Conservation (phyloP, 176 grass and related monocot species). For the Guadua angustifolia region DNA sequence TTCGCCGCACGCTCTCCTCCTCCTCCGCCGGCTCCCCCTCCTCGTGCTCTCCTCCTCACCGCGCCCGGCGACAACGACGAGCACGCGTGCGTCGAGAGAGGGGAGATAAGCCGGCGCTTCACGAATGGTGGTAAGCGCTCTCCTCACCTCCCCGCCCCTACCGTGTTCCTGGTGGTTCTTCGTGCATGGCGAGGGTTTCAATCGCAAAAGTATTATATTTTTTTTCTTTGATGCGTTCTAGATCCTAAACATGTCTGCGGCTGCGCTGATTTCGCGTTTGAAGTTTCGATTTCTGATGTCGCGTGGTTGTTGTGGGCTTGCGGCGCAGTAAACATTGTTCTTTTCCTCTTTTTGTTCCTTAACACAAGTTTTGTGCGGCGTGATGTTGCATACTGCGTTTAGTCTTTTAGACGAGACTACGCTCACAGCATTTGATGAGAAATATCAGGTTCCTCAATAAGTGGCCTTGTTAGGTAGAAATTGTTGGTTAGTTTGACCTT, state of each 20-base stretch:
- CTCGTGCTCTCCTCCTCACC: neutral
- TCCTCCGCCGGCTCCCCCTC: neutral
- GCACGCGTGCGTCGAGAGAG: neutral
- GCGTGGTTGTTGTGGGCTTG: neutral
- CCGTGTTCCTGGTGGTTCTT: neutral
- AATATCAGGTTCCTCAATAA: neutral
- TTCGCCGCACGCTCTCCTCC: neutral
- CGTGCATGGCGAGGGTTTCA: neutral
- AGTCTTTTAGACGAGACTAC: neutral
- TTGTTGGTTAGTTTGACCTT: neutral
- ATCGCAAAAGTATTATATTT: neutral
- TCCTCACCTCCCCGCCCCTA: neutral
- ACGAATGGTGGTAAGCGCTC: slow-evolving; percentile 41
- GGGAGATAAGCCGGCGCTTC: neutral
- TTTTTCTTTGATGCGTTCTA: neutral
- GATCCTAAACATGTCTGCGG: neutral
- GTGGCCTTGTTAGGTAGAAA: neutral
- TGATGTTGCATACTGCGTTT: slow-evolving; percentile 1
- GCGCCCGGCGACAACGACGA: neutral
- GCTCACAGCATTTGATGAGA: neutral
- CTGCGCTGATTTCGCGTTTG: neutral
- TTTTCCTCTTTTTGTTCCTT: neutral
- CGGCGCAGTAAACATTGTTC: neutral
- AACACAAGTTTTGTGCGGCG: neutral
- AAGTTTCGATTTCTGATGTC: neutral